A percentile compares a stretch with the other conserved stretches of the same genome.
phyloP scores from a whole-genome alignment of 116 monocot species.

The Phalaenopsis hybrid region DNA sequence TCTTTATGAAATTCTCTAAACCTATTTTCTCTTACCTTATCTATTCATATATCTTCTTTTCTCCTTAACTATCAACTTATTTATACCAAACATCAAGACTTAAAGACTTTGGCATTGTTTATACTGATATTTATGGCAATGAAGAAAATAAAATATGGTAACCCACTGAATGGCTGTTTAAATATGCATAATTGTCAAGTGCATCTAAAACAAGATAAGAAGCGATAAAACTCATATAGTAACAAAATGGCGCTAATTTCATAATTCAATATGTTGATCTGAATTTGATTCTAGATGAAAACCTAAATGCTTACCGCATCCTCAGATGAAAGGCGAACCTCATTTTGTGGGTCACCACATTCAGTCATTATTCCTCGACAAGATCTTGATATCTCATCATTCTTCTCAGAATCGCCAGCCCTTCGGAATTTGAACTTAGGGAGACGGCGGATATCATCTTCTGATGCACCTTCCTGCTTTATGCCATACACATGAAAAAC shows the following conservation, averaged over 20 bases:
- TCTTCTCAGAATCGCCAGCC: constrained; percentile 40
- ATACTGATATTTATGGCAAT: background rate
- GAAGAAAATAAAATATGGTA: background rate
- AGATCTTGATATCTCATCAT: constrained; percentile 36
- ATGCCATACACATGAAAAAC: background rate
- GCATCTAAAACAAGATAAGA: background rate
- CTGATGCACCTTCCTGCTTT: constrained; percentile 86
- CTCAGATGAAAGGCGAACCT: constrained; percentile 63
- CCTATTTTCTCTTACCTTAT: background rate
- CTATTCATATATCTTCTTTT: background rate
- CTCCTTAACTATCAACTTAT: background rate
- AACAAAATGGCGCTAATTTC: no score
- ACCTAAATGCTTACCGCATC: constrained; percentile 59
- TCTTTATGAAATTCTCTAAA: background rate
- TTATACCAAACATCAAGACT: background rate
- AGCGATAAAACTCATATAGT: background rate
- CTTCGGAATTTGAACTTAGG: constrained; percentile 73
- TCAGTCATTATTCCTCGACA: constrained; percentile 68
- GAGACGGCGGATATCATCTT: constrained; percentile 74
- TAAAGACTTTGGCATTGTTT: background rate
- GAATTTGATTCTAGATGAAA: background rate
- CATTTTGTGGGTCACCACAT: constrained; percentile 54
- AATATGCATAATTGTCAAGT: background rate
- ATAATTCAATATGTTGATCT: background rate
- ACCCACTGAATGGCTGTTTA: background rate